A percentile compares a stretch with the other conserved stretches of the same genome.
phyloP scores from a whole-genome alignment of 2,329 filamentous ascomycete species.

The Fusarium papillatum region DNA sequence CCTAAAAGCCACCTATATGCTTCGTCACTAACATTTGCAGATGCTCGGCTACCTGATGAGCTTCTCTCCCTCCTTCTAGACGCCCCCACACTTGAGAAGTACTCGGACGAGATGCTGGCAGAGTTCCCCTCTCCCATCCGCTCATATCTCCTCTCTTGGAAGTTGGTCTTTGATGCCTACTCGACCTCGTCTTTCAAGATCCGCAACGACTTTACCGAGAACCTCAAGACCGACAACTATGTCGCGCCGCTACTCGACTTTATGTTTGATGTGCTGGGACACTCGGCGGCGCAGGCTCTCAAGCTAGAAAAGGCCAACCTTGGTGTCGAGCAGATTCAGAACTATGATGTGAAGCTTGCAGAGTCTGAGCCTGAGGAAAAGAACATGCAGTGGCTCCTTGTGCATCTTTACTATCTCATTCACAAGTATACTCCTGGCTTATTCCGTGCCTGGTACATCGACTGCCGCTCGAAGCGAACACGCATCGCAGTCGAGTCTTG shows the following conservation, averaged over 20 bases:
- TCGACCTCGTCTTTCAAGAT: slow-evolving; percentile 84
- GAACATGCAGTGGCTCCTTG: slow-evolving; percentile 85
- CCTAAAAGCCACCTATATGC: fast-evolving
- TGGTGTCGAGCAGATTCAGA: slow-evolving; percentile 65
- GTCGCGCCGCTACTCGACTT: slow-evolving; percentile 81
- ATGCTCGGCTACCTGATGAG: slow-evolving; percentile 84
- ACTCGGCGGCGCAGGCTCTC: slow-evolving; percentile 79
- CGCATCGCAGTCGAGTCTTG: slow-evolving; percentile 84
- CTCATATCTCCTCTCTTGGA: slow-evolving; percentile 90
- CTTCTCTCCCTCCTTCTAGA: slow-evolving; percentile 87
- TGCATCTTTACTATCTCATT: slow-evolving; percentile 87
- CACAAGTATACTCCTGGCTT: slow-evolving; percentile 83
- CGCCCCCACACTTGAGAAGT: slow-evolving; percentile 77
- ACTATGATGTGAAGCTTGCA: slow-evolving; percentile 65
- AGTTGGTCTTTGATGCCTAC: slow-evolving; percentile 90
- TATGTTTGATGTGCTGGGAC: slow-evolving; percentile 87
- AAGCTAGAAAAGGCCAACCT: slow-evolving; percentile 80
- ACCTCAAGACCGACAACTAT: slow-evolving; percentile 81
- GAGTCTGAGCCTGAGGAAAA: slow-evolving; percentile 74
- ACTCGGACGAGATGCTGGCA: slow-evolving; percentile 75
- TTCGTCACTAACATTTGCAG: slow-evolving; percentile 45
- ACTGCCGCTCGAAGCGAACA: slow-evolving; percentile 85
- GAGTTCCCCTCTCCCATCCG: slow-evolving; percentile 79
- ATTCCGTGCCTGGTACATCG: slow-evolving; percentile 88
- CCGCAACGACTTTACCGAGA: slow-evolving; percentile 83